Percentiles rank a stretch among this genome's conserved stretches.
Conservation (phyloP, 2,329 filamentous ascomycete genomes). For the Beauveria brongniartii region DNA sequence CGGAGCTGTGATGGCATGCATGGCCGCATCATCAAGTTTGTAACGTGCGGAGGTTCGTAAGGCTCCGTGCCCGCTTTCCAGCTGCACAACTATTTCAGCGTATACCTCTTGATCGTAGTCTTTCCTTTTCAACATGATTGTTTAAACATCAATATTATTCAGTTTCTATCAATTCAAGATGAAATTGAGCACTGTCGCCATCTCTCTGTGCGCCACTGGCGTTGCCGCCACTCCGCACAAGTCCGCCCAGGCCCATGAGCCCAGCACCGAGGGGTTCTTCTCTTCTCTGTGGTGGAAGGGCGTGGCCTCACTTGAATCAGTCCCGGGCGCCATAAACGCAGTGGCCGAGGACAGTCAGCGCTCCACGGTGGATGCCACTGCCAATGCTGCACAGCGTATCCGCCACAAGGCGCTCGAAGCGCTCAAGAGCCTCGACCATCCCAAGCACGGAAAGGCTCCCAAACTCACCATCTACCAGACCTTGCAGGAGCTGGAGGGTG, state of each 20-base stretch:
- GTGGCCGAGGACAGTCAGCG: constrained; percentile 6
- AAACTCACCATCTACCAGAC: constrained; percentile 74
- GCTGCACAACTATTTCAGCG: background rate
- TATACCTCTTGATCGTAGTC: background rate
- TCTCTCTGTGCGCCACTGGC: constrained; percentile 3
- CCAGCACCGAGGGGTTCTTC: background rate
- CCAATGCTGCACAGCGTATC: constrained; percentile 5
- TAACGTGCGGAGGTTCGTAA: background rate
- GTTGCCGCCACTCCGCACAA: background rate
- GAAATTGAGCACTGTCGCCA: constrained; percentile 1
- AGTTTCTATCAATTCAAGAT: background rate
- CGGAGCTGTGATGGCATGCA: constrained; percentile 1
- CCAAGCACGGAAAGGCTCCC: constrained; percentile 17
- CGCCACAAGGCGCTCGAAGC: constrained; percentile 6
- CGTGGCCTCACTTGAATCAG: background rate
- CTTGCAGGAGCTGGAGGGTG: constrained; percentile 67
- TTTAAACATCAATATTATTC: background rate
- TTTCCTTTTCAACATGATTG: background rate
- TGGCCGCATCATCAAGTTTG: constrained; percentile 7
- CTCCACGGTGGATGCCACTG: constrained; percentile 3
- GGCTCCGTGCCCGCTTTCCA: background rate
- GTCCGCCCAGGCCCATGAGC: background rate
- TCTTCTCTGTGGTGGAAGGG: background rate
- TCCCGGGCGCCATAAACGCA: background rate
- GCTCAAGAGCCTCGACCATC: constrained; percentile 6